Evolutionary conservation across 495 filamentous ascomycete species (phyloP), one percentile per base, ranked within the genome.

Genomic region (Annulohypoxylon moriforme): DNA sequence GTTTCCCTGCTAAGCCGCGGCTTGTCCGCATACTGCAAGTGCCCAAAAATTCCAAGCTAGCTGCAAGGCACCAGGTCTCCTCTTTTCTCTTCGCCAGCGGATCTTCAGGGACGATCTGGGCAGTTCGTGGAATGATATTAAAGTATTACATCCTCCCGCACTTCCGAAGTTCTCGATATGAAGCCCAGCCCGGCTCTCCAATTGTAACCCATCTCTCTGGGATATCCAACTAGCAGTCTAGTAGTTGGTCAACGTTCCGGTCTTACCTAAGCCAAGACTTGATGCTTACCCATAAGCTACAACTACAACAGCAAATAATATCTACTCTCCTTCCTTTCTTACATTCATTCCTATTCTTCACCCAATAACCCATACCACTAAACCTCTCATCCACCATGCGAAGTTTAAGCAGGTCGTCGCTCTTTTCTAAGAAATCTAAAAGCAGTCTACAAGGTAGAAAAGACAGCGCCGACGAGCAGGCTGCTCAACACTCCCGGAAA

Each of bases 401-500:
- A 22, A 52, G 62, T 46, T 25, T 76, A 13, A 68, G 31, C 27
- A 60, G 57, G 44, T 63, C 71, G 27, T 59, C 73, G 20, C 65
- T 76, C 62, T 78, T 76, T 64, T 68, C 74, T 40, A 74, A 65
- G 59, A 78, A 67, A 31, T 76, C 75, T 0, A 76, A 69, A 69
- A 69, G 42, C 58, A 69, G 36, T 49, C 52, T 74, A 9, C 49
- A 33, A 36, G 13, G 64, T 47, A 53, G 69, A 38, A 64, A 64
- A 3, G 29, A 55, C 44, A 72, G 60, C 42, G 1, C 64, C 65
- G 49, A 76, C 50, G 73, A 75, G 18, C 62, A 61, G 31, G n/a
- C 38, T 46, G 13, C 64, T 25, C 27, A 53, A 8, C 74, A 76
- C 22, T 29, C 69, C 2, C 71, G 74, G 14, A 74, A 72, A 68